Evolutionary conservation across 1,284 basidiomycete species (phyloP).

Genomic region (Trichosporon sp.): DNA sequence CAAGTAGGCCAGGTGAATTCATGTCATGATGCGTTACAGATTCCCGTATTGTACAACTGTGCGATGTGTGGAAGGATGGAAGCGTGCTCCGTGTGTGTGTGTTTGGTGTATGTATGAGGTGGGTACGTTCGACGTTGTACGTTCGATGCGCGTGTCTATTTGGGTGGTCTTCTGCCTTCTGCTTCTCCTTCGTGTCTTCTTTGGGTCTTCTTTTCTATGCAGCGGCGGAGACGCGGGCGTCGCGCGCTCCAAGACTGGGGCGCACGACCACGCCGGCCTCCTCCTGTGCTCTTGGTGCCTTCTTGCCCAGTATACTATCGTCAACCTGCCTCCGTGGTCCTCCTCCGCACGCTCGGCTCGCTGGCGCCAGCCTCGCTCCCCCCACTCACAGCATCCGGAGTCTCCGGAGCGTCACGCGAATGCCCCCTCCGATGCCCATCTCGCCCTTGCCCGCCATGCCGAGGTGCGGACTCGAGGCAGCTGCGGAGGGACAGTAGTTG

Average conservation of each 20-base stretch:
- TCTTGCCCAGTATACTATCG: not conserved
- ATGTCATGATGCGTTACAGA: conserved; percentile 22
- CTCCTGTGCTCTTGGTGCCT: not conserved
- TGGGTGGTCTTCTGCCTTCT: not conserved
- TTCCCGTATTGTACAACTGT: not conserved
- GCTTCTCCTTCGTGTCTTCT: not conserved
- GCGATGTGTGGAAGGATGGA: not conserved
- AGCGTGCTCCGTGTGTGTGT: not conserved
- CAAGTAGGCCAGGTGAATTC: conserved; percentile 27
- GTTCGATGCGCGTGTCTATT: not conserved
- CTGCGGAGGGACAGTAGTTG: not conserved
- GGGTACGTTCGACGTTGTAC: not conserved
- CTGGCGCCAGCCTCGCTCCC: not conserved
- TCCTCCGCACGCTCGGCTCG: not conserved
- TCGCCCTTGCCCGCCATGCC: not conserved
- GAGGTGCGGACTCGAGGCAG: not conserved
- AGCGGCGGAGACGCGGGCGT: not conserved
- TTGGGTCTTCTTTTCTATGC: not conserved
- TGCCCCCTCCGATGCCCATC: not conserved
- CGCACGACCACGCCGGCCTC: not conserved
- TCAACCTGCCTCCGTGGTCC: not conserved
- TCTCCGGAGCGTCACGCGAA: not conserved
- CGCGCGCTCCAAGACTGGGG: too few species aligned
- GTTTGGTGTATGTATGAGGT: not conserved
- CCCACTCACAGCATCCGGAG: conserved; percentile 1